These are phyloP conservation scores for Tetragonia tetragonoides DNA, from an alignment of 148 eudicot species.

Conservation along the genomic window DNA sequence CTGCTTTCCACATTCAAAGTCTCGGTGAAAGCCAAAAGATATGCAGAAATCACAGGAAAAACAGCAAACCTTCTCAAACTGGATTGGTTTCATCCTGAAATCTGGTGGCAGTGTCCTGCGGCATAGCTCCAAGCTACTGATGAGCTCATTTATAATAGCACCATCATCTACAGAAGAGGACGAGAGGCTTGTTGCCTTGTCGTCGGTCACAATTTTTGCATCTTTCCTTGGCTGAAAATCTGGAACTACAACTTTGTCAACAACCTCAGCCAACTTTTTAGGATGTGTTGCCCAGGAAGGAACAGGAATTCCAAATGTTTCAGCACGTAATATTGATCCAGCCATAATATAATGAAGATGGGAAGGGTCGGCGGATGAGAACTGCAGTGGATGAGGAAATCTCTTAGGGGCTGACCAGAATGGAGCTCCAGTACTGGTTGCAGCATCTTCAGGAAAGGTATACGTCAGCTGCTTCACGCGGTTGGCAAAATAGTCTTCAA, in stretches of 20 bases:
- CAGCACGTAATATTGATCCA: slow-evolving; percentile 74
- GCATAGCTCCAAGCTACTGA: slow-evolving; percentile 51
- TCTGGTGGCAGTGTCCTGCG: slow-evolving; percentile 44
- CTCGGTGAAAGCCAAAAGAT: not conserved
- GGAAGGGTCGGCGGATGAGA: slow-evolving; percentile 63
- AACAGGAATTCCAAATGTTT: slow-evolving; percentile 76
- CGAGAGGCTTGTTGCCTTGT: slow-evolving; percentile 69
- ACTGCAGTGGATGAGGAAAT: slow-evolving; percentile 71
- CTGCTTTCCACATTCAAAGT: not conserved
- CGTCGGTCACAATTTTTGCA: slow-evolving; percentile 82
- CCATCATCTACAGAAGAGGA: slow-evolving; percentile 75
- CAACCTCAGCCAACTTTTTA: slow-evolving; percentile 62
- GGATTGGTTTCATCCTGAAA: slow-evolving; percentile 87
- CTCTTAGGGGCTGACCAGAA: slow-evolving; percentile 99
- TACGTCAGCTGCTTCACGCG: slow-evolving; percentile 82
- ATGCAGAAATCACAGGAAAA: not conserved
- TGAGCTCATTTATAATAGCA: slow-evolving; percentile 63
- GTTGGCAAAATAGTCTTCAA: slow-evolving; percentile 82
- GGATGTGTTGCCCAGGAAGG: slow-evolving; percentile 81
- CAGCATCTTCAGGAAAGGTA: slow-evolving; percentile 91
- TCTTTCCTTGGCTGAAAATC: slow-evolving; percentile 76
- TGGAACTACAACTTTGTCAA: slow-evolving; percentile 65
- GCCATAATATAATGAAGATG: slow-evolving; percentile 71
- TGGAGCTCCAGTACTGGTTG: slow-evolving; percentile 83
- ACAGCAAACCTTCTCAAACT: slow-evolving; percentile 79